Percentiles rank a stretch among this genome's conserved stretches.
phyloP scores from a whole-genome alignment of 2,329 filamentous ascomycete genomes.

The Xylaria sp. region DNA sequence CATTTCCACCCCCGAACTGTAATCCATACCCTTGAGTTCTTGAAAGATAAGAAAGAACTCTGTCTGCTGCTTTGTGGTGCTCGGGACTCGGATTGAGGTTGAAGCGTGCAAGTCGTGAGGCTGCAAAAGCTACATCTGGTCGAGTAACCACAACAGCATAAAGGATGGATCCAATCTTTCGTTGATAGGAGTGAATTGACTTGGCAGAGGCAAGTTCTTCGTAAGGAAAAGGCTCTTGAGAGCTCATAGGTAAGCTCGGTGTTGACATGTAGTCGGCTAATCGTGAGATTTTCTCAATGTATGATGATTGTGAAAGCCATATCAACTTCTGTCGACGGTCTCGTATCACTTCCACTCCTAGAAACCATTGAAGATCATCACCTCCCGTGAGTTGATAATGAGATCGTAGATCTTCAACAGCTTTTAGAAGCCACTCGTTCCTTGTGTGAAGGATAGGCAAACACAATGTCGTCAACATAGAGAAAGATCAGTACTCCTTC shows the following conservation, averaged over 20 bases:
- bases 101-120: not conserved
- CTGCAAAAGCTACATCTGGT: not conserved
- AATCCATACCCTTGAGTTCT: not conserved
- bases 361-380: constrained; percentile 1
- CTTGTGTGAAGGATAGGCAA: not conserved
- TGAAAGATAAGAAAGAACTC: not conserved
- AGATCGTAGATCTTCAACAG: too few species aligned
- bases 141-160: not conserved
- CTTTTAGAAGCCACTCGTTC: too few species aligned
- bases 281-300: constrained; percentile 4
- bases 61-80: not conserved
- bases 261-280: not conserved
- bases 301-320: not conserved
- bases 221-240: not conserved
- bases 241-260: not conserved
- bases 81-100: not conserved
- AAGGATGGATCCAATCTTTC: not conserved
- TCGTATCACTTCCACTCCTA: not conserved
- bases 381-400: not conserved
- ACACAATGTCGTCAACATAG: not conserved
- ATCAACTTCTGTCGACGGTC: not conserved
- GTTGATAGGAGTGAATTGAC: not conserved
- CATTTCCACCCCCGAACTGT: not conserved
- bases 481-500: not conserved
- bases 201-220: not conserved